These are phyloP conservation scores for Thalia dealbata DNA, from an alignment of 176 grass and related monocot species.

Conservation along the genomic window DNA sequence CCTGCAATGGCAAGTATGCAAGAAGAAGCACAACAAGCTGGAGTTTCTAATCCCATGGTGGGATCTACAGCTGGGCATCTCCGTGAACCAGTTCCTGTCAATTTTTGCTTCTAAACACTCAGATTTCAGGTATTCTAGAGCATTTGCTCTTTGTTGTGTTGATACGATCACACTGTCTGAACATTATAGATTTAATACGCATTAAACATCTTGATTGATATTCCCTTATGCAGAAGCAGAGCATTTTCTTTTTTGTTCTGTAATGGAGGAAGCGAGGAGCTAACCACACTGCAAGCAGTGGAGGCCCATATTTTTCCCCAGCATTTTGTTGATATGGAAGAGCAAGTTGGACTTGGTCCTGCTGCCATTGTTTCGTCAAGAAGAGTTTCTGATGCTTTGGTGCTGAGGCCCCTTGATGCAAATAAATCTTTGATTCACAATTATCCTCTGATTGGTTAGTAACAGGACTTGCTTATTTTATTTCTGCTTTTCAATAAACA, in stretches of 20 bases:
- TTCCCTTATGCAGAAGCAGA: slow-evolving; percentile 43
- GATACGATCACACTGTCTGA: background rate
- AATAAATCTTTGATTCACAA: slow-evolving; percentile 44
- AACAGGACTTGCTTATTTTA: background rate
- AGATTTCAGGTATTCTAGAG: slow-evolving; percentile 44
- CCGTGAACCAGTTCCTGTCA: slow-evolving; percentile 82
- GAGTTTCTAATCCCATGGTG: slow-evolving; percentile 93
- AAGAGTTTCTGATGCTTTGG: slow-evolving; percentile 35
- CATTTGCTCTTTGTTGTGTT: too few species aligned
- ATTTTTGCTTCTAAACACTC: slow-evolving; percentile 59
- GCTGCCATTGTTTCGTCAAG: slow-evolving; percentile 55
- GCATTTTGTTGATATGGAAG: slow-evolving; percentile 61
- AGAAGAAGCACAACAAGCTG: slow-evolving; percentile 66
- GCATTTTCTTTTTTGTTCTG: slow-evolving; percentile 76
- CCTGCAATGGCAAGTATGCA: slow-evolving; percentile 63
- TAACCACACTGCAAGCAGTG: slow-evolving; percentile 50
- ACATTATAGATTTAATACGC: background rate
- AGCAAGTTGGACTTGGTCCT: slow-evolving; percentile 65
- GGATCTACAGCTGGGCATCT: slow-evolving; percentile 91
- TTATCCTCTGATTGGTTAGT: slow-evolving; percentile 66
- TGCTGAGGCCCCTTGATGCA: slow-evolving; percentile 62
- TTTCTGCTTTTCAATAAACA: background rate
- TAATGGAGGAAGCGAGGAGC: slow-evolving; percentile 59
- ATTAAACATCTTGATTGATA: background rate
- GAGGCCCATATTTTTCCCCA: slow-evolving; percentile 73